Evolutionary conservation across 805 yeast species (phyloP).

Genomic region (Wickerhamomyces queroliae): DNA sequence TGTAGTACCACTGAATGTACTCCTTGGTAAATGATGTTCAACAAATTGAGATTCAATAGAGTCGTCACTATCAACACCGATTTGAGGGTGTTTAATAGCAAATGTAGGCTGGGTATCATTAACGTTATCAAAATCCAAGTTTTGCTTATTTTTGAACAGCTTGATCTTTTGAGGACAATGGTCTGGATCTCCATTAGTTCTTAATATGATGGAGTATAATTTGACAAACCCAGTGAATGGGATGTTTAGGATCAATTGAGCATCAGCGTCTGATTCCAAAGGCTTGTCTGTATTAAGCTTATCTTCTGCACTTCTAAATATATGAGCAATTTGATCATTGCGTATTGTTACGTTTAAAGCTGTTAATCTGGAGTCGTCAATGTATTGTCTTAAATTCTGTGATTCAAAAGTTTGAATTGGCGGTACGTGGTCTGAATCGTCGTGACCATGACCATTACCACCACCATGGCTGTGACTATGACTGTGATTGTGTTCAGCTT

Average conservation of each 20-base stretch:
- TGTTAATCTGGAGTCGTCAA: slow-evolving; percentile 53
- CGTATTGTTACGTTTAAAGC: slow-evolving; percentile 59
- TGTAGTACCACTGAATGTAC: slow-evolving; percentile 62
- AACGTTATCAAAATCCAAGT: slow-evolving; percentile 69
- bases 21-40: slow-evolving; percentile 78
- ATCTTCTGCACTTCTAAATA: slow-evolving; percentile 45
- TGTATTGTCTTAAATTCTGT: slow-evolving; percentile 58
- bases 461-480: slow-evolving; percentile 17
- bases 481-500: slow-evolving; percentile 26
- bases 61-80: slow-evolving; percentile 34
- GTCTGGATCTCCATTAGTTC: slow-evolving; percentile 52
- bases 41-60: slow-evolving; percentile 46
- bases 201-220: slow-evolving; percentile 63
- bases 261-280: slow-evolving; percentile 71
- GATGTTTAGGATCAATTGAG: slow-evolving; percentile 68
- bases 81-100: slow-evolving; percentile 55
- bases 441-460: slow-evolving; percentile 12
- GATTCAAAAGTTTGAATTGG: slow-evolving; percentile 67
- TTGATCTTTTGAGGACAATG: slow-evolving; percentile 67
- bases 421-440: slow-evolving; percentile 33
- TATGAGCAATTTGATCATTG: slow-evolving; percentile 35
- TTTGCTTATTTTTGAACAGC: slow-evolving; percentile 63
- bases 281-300: slow-evolving; percentile 41
- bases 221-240: slow-evolving; percentile 79
- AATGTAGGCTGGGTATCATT: slow-evolving; percentile 42